A percentile compares a stretch with the other conserved stretches of the same genome.
phyloP scores from a whole-genome alignment of 2,329 filamentous ascomycete species.

The Aspergillus sp. region DNA sequence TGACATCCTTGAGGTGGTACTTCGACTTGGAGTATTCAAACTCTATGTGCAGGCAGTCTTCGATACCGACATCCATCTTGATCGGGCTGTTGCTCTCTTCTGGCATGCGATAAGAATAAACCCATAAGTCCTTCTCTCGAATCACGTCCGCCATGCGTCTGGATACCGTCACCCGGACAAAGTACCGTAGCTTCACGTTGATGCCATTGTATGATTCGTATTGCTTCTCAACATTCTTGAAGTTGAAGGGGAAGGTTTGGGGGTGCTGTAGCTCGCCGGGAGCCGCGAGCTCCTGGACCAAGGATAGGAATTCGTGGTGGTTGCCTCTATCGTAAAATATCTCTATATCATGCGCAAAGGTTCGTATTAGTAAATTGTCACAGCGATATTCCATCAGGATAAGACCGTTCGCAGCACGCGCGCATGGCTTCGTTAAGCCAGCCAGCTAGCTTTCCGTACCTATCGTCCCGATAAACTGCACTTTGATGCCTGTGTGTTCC shows the following conservation, averaged over 20 bases:
- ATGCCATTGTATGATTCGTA: constrained; percentile 99
- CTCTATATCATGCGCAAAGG: constrained; percentile 56
- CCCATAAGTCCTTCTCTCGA: constrained; percentile 99
- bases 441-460: constrained; percentile 53
- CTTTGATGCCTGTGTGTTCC: constrained; percentile 98
- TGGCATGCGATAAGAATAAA: constrained; percentile 96
- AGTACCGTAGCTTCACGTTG: constrained; percentile 98
- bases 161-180: constrained; percentile 93
- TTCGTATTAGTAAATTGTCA: neutral
- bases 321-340: constrained; percentile 99
- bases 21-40: constrained; percentile 99
- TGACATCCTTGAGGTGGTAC: constrained; percentile 98
- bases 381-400: no score
- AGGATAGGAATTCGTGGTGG: constrained; percentile 97
- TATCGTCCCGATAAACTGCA: constrained; percentile 99
- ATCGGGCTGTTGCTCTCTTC: constrained; percentile 98
- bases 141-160: constrained; percentile 97
- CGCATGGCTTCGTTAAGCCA: neutral
- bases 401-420: neutral
- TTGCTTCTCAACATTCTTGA: constrained; percentile 99
- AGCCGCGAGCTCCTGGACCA: constrained; percentile 94
- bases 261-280: constrained; percentile 98
- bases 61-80: constrained; percentile 99
- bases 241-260: constrained; percentile 98
- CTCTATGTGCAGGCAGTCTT: constrained; percentile 98